Base-by-base conservation (phyloP, 305 asterid species). In the Ilex paraguariensis region DNA sequence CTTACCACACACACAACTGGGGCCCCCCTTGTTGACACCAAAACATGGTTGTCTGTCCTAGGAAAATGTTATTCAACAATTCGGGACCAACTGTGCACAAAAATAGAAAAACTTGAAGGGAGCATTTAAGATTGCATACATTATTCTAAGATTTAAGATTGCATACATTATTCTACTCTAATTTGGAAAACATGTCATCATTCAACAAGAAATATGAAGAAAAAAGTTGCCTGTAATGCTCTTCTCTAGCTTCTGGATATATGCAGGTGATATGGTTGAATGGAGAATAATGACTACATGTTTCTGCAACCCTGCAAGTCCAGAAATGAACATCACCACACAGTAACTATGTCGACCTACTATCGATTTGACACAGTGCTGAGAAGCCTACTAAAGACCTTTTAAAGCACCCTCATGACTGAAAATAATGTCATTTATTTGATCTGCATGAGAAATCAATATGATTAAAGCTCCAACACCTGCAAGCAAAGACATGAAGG, bases 391-490 rank as follows among this genome's bases (percentile, higher is more conserved):
- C 52, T 21, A 45, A 54, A 36, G 59, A 90, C 98, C 98, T 79
- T 84, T 81, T 30, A 87, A 71, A 72, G 86, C 65, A 51, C 87
- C 90, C 75, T 78, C 81, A 33, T 79, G 79, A 45, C 88, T 79
- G 56, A 76, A 71, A 63, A 85, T 79, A 45, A 84, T 66, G 65
- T 87, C 81, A 44, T 73, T 74, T 67, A 83, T 79, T 75, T 85
- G 91, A 80, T 88, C 97, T 65, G 65, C 77, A 50, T 87, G 91
- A 74, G 96, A 82, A 74, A 89, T 57, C 76, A 89, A 78, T 60
- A 78, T 71, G 77, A 92, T 86, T 83, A 92, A 71, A 70, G 98
- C 97, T 65, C 64, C 80, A 59, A 82, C 90, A 72, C 90, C 97
- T 92, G 89, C 69, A 66, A 21, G 46, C 59, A 62, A 73, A n/a